Evolutionary conservation across 345 rosid genomes (phyloP).

Genomic region (rapeseed (Brassica napus)): DNA sequence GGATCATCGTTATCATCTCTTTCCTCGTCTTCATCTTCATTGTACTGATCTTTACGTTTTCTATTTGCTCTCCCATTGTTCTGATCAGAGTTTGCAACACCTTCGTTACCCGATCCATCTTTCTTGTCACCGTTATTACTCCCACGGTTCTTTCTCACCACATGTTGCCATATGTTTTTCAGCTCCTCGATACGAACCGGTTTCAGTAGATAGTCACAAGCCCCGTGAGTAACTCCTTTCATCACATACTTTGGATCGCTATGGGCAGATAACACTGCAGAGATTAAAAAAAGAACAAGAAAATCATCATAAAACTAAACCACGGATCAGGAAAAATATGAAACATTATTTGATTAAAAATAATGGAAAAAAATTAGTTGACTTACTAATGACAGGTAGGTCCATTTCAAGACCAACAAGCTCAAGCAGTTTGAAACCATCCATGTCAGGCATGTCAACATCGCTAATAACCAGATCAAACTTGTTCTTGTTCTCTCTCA

Average conservation of each 20-base stretch:
- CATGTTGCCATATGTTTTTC: constrained; percentile 96
- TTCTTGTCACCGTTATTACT: constrained; percentile 46
- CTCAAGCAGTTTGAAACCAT: constrained; percentile 93
- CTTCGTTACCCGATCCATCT: constrained; percentile 42
- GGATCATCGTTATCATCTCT: constrained; percentile 64
- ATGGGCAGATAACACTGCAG: constrained; percentile 83
- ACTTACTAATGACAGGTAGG: constrained; percentile 96
- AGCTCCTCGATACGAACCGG: constrained; percentile 91
- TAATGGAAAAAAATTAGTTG: constrained; percentile 12
- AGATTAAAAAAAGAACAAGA: constrained; percentile 3
- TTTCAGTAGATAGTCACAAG: constrained; percentile 87
- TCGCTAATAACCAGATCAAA: constrained; percentile 95
- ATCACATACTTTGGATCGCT: constrained; percentile 81
- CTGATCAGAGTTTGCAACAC: constrained; percentile 50
- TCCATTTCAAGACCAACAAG: constrained; percentile 99
- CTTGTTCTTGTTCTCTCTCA: constrained; percentile 79
- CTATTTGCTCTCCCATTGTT: constrained; percentile 52
- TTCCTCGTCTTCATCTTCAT: constrained; percentile 72
- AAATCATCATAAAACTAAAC: not conserved
- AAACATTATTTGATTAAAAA: not conserved
- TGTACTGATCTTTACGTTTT: constrained; percentile 70
- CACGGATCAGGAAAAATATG: not conserved
- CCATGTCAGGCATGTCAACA: constrained; percentile 99
- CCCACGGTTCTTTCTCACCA: constrained; percentile 60
- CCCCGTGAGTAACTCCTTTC: constrained; percentile 93